Percentiles rank a stretch among this genome's conserved stretches.
Evolutionary conservation across 2,329 filamentous ascomycete species (phyloP).

Genomic region (Clonostachys solani): DNA sequence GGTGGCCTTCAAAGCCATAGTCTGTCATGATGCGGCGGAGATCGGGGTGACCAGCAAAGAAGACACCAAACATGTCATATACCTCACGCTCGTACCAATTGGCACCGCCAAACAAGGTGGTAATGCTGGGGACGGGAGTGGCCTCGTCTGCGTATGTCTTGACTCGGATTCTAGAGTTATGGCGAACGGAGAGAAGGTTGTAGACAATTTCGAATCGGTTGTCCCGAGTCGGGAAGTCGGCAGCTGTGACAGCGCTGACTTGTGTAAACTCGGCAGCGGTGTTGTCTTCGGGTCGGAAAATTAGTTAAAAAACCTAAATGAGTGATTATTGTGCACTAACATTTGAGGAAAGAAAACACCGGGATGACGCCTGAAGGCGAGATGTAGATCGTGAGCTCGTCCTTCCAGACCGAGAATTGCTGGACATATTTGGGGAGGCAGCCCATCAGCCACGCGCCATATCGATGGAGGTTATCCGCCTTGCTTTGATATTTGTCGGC

Average conservation of each 20-base stretch:
- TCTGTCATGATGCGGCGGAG: constrained; percentile 98
- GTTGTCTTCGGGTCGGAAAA: constrained; percentile 62
- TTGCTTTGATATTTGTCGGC: constrained; percentile 89
- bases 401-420: constrained; percentile 99
- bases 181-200: constrained; percentile 90
- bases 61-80: constrained; percentile 96
- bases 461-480: constrained; percentile 83
- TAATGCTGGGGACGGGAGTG: constrained; percentile 86
- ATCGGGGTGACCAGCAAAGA: constrained; percentile 94
- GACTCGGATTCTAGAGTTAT: constrained; percentile 94
- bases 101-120: constrained; percentile 83
- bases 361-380: constrained; percentile 83
- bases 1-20: constrained; percentile 98
- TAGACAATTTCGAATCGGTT: constrained; percentile 98
- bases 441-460: constrained; percentile 95
- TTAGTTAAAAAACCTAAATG: not conserved
- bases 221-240: constrained; percentile 92
- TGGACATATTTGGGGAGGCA: constrained; percentile 97
- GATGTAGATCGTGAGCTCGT: constrained; percentile 94
- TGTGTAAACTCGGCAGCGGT: constrained; percentile 96
- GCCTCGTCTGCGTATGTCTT: constrained; percentile 99
- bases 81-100: constrained; percentile 99
- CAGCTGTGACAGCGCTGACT: constrained; percentile 85
- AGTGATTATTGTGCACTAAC: constrained; percentile 28
- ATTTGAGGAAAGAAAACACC: constrained; percentile 90